phyloP scores from a whole-genome alignment of 768 basidiomycete species.

The Floccularia luteovirens region DNA sequence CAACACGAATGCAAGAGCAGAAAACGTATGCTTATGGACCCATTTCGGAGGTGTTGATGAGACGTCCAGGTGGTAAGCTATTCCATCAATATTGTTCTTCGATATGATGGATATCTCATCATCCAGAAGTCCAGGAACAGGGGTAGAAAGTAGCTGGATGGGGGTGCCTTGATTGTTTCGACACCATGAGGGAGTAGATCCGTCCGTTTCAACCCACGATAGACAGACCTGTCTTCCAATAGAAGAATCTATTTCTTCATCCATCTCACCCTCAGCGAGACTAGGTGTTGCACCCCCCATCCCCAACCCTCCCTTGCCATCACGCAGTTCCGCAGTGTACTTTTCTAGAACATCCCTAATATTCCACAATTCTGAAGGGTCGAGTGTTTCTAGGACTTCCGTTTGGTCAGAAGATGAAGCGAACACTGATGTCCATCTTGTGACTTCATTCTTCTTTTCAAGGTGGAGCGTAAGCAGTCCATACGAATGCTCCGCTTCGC shows the following conservation, averaged over 20 bases:
- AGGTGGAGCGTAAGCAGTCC: conserved; percentile 78
- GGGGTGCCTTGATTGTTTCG: conserved; percentile 21
- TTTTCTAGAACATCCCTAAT: conserved; percentile 83
- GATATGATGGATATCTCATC: conserved; percentile 40
- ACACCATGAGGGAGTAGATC: conserved; percentile 37
- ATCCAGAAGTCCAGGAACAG: conserved; percentile 47
- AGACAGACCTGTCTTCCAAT: conserved; percentile 59
- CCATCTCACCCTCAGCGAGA: conserved; percentile 82
- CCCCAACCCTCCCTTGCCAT: conserved; percentile 58
- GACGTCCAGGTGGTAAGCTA: conserved; percentile 43
- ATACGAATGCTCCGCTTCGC: conserved; percentile 57
- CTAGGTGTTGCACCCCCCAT: conserved; percentile 69
- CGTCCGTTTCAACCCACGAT: conserved; percentile 59
- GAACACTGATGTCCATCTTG: conserved; percentile 87
- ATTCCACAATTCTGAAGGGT: conserved; percentile 72
- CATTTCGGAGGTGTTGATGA: conserved; percentile 31
- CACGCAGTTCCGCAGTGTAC: conserved; percentile 62
- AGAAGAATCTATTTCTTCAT: conserved; percentile 78
- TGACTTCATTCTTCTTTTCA: conserved; percentile 78
- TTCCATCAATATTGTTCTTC: conserved; percentile 71
- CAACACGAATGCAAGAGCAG: conserved; percentile 88
- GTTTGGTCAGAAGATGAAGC: conserved; percentile 42
- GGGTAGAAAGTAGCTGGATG: conserved; percentile 54
- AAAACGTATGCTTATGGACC: conserved; percentile 78
- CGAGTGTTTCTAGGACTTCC: conserved; percentile 84